These are phyloP conservation scores for Castanea crenata DNA, from an alignment of 306 rosid genomes.

Conservation along the genomic window DNA sequence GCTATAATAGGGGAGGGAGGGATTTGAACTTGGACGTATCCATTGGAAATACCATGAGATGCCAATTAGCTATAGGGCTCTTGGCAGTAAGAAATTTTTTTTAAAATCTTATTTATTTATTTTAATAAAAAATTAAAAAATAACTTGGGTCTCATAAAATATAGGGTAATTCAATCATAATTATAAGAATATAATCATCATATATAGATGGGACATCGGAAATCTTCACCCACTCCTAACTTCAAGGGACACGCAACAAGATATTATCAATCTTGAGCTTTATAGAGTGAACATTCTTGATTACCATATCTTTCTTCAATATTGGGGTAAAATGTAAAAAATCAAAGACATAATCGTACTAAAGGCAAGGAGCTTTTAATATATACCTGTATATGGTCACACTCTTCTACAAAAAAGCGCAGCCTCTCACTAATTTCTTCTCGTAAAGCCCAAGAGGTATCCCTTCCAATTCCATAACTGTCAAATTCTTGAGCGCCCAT, in stretches of 20 bases:
- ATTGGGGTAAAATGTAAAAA: neutral
- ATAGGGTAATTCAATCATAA: neutral
- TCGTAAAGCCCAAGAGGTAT: conserved; percentile 51
- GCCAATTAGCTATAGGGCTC: too few species aligned
- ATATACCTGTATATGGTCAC: conserved; percentile 82
- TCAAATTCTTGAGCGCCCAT: conserved; percentile 51
- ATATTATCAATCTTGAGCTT: neutral
- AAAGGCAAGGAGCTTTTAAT: conserved; percentile 9
- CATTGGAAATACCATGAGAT: too few species aligned
- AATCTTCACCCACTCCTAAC: neutral
- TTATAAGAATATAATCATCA: neutral
- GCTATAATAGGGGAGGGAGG: too few species aligned
- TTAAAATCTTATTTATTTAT: too few species aligned
- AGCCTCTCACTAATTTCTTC: conserved; percentile 85
- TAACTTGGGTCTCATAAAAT: neutral
- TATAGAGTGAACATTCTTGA: neutral
- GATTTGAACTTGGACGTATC: too few species aligned
- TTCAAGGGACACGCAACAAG: neutral
- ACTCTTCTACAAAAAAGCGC: conserved; percentile 86
- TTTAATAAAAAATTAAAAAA: neutral
- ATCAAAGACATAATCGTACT: neutral
- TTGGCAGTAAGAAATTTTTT: too few species aligned
- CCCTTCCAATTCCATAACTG: conserved; percentile 82
- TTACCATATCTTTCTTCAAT: neutral
- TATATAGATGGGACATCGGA: neutral